Conservation (phyloP, 2,329 filamentous ascomycete species). For the Arachnopeziza araneosa region DNA sequence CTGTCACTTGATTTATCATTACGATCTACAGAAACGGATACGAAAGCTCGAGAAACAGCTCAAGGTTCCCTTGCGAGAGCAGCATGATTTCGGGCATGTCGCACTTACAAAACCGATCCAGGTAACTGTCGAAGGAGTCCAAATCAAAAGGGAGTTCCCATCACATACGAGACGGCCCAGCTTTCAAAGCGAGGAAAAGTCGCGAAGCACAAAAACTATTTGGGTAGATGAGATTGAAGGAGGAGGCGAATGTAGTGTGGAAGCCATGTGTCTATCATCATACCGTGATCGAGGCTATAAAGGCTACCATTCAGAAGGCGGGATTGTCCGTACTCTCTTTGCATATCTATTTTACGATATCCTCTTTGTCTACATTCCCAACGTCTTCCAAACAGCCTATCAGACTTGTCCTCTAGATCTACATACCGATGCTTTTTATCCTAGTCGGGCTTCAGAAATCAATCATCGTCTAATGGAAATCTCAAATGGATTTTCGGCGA, state of each 20-base stretch:
- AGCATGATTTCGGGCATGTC: conserved; percentile 91
- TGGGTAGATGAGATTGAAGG: conserved; percentile 77
- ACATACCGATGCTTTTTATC: conserved; percentile 88
- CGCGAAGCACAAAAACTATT: conserved; percentile 64
- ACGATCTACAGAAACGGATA: conserved; percentile 91
- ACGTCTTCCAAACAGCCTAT: conserved; percentile 94
- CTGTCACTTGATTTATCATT: conserved; percentile 89
- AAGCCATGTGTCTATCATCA: conserved; percentile 86
- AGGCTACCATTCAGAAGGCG: conserved; percentile 88
- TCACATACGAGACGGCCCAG: conserved; percentile 18
- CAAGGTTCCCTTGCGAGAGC: conserved; percentile 74
- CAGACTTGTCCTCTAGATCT: conserved; percentile 92
- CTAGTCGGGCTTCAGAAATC: conserved; percentile 80
- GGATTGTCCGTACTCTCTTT: conserved; percentile 86
- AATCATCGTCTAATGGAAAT: conserved; percentile 83
- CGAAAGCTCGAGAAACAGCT: conserved; percentile 82
- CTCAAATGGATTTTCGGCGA: conserved; percentile 69
- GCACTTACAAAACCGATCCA: conserved; percentile 70
- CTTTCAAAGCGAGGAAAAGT: conserved; percentile 18
- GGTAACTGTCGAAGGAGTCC: conserved; percentile 69
- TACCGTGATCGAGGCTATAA: conserved; percentile 83
- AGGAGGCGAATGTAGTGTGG: conserved; percentile 74
- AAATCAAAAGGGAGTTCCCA: conserved; percentile 58
- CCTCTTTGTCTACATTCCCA: conserved; percentile 86
- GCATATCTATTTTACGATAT: conserved; percentile 91